Conservation (phyloP, 257 asterid genomes). For the Plantago ovata region DNA sequence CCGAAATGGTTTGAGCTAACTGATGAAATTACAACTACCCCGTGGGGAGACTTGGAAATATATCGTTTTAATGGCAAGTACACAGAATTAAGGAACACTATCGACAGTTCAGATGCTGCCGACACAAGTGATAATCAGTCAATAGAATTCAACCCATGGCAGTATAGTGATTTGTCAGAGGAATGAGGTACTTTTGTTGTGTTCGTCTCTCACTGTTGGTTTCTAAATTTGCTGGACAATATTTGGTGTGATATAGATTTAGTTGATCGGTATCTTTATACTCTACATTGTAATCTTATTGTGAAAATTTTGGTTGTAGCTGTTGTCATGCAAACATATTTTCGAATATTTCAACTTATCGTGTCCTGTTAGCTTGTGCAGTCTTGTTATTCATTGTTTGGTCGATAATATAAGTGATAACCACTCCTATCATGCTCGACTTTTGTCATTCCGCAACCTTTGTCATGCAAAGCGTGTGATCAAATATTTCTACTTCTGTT, state of each 20-base stretch:
- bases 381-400: background rate
- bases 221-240: conserved; percentile 14
- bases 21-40: conserved; percentile 69
- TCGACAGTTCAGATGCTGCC: conserved; percentile 47
- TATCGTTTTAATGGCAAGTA: conserved; percentile 71
- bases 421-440: too few species aligned
- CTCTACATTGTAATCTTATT: conserved; percentile 11
- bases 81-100: conserved; percentile 52
- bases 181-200: conserved; percentile 20
- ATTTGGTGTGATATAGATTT: conserved; percentile 28
- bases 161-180: conserved; percentile 46
- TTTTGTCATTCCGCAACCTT: too few species aligned
- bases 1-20: conserved; percentile 89
- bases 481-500: too few species aligned
- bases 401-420: too few species aligned
- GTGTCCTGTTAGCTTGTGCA: background rate
- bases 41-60: conserved; percentile 95
- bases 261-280: conserved; percentile 24
- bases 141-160: conserved; percentile 88
- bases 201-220: conserved; percentile 11
- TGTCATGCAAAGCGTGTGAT: too few species aligned
- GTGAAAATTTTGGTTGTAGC: background rate
- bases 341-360: background rate
- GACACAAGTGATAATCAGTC: conserved; percentile 38
- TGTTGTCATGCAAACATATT: background rate